Evolutionary conservation across 2,329 filamentous ascomycete genomes (phyloP).

Genomic region (Emmonsia crescens): DNA sequence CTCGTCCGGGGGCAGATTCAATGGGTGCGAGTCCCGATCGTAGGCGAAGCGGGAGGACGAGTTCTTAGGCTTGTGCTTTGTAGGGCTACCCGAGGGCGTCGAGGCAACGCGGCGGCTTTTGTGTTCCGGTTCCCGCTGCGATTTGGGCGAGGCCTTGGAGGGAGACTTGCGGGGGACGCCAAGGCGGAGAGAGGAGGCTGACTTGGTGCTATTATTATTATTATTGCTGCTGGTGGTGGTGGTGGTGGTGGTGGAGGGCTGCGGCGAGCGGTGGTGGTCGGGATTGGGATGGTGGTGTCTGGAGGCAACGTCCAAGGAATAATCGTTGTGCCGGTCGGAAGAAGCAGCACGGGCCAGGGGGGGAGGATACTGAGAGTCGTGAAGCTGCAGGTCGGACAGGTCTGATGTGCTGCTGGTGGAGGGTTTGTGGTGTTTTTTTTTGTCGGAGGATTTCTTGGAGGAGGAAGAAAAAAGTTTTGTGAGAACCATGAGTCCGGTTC

Average conservation of each 20-base stretch:
- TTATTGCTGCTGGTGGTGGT: background rate
- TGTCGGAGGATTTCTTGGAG: conserved; percentile 14
- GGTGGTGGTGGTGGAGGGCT: conserved; percentile 9
- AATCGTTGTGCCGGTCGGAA: background rate
- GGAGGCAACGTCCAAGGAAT: background rate
- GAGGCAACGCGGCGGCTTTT: conserved; percentile 21
- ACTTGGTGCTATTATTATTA: conserved; percentile 6
- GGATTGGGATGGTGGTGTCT: conserved; percentile 1
- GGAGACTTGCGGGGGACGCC: conserved; percentile 10
- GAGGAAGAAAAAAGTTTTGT: conserved; percentile 30
- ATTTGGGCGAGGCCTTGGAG: conserved; percentile 14
- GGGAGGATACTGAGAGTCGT: conserved; percentile 5
- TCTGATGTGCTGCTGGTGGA: conserved; percentile 7
- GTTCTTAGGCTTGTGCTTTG: background rate
- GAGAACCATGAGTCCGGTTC: conserved; percentile 23
- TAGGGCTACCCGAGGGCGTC: conserved; percentile 11
- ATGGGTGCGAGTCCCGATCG: conserved; percentile 60
- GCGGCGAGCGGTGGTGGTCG: background rate
- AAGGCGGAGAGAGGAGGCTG: conserved; percentile 6
- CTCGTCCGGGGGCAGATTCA: conserved; percentile 85
- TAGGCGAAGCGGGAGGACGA: conserved; percentile 23
- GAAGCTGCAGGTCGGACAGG: conserved; percentile 2
- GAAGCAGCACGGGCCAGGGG: background rate
- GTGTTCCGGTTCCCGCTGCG: conserved; percentile 12
- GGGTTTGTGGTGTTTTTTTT: conserved; percentile 18